Conservation (phyloP, 192 early-diverging fungal species). For the Physocladia obscura region DNA sequence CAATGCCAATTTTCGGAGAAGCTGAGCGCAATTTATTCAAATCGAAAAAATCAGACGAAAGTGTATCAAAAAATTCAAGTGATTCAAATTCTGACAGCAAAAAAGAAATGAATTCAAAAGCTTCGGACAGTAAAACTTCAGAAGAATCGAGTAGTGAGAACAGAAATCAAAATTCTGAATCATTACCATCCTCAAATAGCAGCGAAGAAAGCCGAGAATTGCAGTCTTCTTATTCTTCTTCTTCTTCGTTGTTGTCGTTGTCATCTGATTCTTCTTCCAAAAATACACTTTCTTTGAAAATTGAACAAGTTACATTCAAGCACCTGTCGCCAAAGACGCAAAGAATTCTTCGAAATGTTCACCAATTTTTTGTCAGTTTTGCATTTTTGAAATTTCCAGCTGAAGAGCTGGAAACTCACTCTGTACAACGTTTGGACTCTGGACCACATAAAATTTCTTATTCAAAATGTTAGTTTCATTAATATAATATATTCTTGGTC, state of each 20-base stretch:
- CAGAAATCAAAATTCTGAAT: too few species aligned
- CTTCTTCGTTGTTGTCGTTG: background rate
- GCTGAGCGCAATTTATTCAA: too few species aligned
- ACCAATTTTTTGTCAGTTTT: constrained; percentile 42
- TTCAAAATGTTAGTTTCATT: constrained; percentile 17
- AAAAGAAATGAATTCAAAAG: background rate
- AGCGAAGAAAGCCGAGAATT: background rate
- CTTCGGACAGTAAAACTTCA: background rate
- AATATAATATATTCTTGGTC: too few species aligned
- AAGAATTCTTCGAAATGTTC: constrained; percentile 8
- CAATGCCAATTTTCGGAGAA: too few species aligned
- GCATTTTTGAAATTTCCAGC: constrained; percentile 36
- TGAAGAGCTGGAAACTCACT: constrained; percentile 39
- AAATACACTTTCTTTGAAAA: background rate
- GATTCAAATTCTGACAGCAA: background rate
- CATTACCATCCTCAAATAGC: background rate
- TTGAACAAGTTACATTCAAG: constrained; percentile 16
- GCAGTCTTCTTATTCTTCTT: background rate
- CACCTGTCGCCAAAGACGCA: background rate
- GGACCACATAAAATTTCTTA: constrained; percentile 2
- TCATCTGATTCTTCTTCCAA: background rate
- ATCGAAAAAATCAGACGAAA: background rate
- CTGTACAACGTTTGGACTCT: constrained; percentile 11
- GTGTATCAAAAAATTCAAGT: background rate
- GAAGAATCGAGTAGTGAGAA: background rate